Evolutionary conservation across 164 flowering plant species (phyloP).

Genomic region (Liquidambar formosana): DNA sequence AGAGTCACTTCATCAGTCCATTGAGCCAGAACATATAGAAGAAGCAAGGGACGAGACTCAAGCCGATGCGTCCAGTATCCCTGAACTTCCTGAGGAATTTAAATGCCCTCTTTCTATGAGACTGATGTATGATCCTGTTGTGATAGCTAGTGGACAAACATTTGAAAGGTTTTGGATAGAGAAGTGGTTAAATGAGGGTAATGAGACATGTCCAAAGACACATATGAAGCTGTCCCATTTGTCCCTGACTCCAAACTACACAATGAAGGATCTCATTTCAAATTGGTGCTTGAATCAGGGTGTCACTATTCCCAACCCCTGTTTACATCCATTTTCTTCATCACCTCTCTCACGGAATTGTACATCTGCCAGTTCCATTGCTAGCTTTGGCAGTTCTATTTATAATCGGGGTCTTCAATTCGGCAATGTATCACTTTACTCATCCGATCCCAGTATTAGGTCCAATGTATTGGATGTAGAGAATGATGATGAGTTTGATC

Average conservation of each 20-base stretch:
- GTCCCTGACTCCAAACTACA: slow-evolving; percentile 20
- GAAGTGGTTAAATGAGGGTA: slow-evolving; percentile 26
- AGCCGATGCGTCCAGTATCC: not conserved
- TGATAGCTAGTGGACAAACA: slow-evolving; percentile 26
- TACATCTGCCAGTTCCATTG: slow-evolving; percentile 25
- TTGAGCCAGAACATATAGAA: not conserved
- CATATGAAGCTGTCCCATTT: slow-evolving; percentile 6
- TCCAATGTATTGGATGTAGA: not conserved
- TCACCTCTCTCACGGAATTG: slow-evolving; percentile 10
- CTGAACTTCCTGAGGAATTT: slow-evolving; percentile 19
- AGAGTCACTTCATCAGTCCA: not conserved
- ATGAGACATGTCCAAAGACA: slow-evolving; percentile 24
- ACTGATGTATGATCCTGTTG: slow-evolving; percentile 26
- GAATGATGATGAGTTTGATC: not conserved
- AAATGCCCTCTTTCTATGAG: slow-evolving; percentile 25
- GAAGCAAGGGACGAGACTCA: not conserved
- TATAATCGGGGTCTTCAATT: slow-evolving; percentile 6
- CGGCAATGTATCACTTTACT: slow-evolving; percentile 14
- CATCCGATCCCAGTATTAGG: slow-evolving; percentile 3
- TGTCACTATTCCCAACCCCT: slow-evolving; percentile 26
- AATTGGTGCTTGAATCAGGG: slow-evolving; percentile 27
- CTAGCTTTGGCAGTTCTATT: slow-evolving; percentile 24
- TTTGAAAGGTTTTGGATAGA: slow-evolving; percentile 28
- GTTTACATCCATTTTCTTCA: slow-evolving; percentile 13
- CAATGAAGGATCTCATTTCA: slow-evolving; percentile 15